Conservation (phyloP, 2,329 filamentous ascomycete species). For the Tolypocladium ovalisporum region DNA sequence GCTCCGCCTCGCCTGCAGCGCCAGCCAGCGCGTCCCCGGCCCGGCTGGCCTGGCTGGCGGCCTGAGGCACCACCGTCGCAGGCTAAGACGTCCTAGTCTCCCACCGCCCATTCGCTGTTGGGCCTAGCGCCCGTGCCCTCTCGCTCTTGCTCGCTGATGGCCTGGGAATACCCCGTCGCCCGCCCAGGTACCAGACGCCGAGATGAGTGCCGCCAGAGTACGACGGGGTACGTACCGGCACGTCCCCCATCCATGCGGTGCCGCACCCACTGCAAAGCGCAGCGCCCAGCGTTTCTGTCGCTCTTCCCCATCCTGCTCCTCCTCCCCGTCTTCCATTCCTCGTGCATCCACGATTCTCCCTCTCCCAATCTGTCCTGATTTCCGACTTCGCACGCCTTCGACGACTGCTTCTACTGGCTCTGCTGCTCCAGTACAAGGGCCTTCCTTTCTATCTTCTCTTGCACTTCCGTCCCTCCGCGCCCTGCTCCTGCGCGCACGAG, state of each 20-base stretch:
- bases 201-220: constrained; percentile 1
- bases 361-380: constrained; percentile 7
- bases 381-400: constrained; percentile 9
- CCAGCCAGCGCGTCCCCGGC: neutral
- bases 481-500: constrained; percentile 13
- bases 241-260: neutral
- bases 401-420: constrained; percentile 4
- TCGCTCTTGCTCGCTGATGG: neutral
- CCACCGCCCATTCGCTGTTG: constrained; percentile 23
- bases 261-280: constrained; percentile 1
- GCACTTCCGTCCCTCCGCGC: constrained; percentile 3
- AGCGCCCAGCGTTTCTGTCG: constrained; percentile 20
- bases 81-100: constrained; percentile 20
- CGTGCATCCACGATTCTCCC: constrained; percentile 21
- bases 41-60: neutral
- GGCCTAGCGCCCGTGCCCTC: constrained; percentile 21
- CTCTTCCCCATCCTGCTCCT: constrained; percentile 23
- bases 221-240: constrained; percentile 10
- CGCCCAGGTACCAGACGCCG: neutral
- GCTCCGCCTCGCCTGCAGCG: neutral
- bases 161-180: neutral
- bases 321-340: constrained; percentile 21
- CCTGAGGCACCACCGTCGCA: constrained; percentile 8
- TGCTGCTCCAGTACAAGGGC: constrained; percentile 1
- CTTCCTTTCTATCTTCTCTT: constrained; percentile 8